Base-by-base conservation (phyloP, 495 filamentous ascomycete genomes). In the Penicillium roqueforti region DNA sequence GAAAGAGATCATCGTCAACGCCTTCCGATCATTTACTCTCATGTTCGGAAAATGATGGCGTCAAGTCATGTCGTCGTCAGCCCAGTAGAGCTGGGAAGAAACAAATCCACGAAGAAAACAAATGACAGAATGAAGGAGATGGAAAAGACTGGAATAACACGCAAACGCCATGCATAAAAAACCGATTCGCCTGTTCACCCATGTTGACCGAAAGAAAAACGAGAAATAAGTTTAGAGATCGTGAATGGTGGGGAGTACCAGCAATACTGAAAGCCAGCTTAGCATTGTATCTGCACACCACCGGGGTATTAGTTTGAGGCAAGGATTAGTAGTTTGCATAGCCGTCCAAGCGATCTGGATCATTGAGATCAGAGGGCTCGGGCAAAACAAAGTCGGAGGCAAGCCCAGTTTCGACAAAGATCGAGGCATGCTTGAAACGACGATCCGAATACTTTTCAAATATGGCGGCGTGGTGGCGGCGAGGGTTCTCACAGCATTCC, bases 391-490 rank as follows among this genome's bases (percentile, higher is more conserved):
- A 80, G n/a, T 70, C 88, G 46, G 76, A 78, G 43, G 67, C 66
- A 55, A 96, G 80, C 73, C 91, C 86, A 18, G 69, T 73, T 62
- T 91, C 82, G 26, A 93, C 92, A 56, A 84, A 95, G 16, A 81
- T 61, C n/a, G 92, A 87, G 3, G 87, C 87, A 23, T 83, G 76
- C 75, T 91, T 92, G 76, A 86, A 97, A 29, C 87, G 83, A 50
- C 81, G 86, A 63, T 90, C 86, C 6, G 82, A 76, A 70, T 95
- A 98, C 71, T 98, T 98, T 18, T 97, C 89, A 60, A 80, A 97
- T 54, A 98, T 85, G 19, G 91, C 88, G 5, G 70, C 60, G 68
- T 97, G 93, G 61, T 98, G 93, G 60, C 82, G 86, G 57, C 74
- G 77, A 6, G 88, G 87, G 56, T 86, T 82, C 56, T 88, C 85